Percentiles rank a stretch among this genome's conserved stretches.
Conservation (phyloP, 2,329 filamentous ascomycete species). For the Pseudogymnoascus sp. region DNA sequence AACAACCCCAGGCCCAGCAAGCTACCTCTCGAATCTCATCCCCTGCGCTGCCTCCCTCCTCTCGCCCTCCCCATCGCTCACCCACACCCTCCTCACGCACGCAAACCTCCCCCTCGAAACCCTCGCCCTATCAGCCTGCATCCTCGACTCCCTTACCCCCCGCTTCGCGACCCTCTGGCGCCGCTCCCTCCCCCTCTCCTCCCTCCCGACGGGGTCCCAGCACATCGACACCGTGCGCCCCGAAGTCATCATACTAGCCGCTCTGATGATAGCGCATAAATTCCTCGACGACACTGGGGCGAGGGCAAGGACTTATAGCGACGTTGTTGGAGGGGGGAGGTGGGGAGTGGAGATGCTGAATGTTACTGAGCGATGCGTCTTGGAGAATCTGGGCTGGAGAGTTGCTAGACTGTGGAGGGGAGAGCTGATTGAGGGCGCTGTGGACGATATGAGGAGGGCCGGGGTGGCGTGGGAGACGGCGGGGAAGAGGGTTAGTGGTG, state of each 20-base stretch:
- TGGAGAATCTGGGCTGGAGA: slow-evolving; percentile 55
- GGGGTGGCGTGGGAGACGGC: slow-evolving; percentile 27
- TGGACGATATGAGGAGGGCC: slow-evolving; percentile 56
- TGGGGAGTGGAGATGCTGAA: slow-evolving; percentile 58
- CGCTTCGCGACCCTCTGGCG: slow-evolving; percentile 57
- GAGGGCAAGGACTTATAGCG: slow-evolving; percentile 43
- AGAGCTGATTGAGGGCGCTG: slow-evolving; percentile 47
- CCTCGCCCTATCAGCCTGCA: slow-evolving; percentile 56
- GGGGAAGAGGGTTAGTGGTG: neutral
- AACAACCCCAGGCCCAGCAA: slow-evolving; percentile 47
- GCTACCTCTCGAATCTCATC: slow-evolving; percentile 58
- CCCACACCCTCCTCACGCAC: slow-evolving; percentile 52
- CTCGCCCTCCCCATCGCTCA: slow-evolving; percentile 46
- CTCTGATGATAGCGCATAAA: slow-evolving; percentile 56
- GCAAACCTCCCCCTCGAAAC: slow-evolving; percentile 51
- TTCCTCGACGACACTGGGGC: slow-evolving; percentile 53
- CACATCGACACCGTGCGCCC: slow-evolving; percentile 55
- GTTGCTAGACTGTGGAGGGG: slow-evolving; percentile 52
- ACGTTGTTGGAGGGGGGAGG: slow-evolving; percentile 43
- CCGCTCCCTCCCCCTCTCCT: slow-evolving; percentile 43
- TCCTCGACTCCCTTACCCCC: slow-evolving; percentile 55
- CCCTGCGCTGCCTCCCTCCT: slow-evolving; percentile 54
- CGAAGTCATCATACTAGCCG: slow-evolving; percentile 54
- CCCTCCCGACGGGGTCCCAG: slow-evolving; percentile 21
- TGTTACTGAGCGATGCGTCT: slow-evolving; percentile 53